Evolutionary conservation across 1,284 basidiomycete genomes (phyloP).

Genomic region (Puccinia triticina): DNA sequence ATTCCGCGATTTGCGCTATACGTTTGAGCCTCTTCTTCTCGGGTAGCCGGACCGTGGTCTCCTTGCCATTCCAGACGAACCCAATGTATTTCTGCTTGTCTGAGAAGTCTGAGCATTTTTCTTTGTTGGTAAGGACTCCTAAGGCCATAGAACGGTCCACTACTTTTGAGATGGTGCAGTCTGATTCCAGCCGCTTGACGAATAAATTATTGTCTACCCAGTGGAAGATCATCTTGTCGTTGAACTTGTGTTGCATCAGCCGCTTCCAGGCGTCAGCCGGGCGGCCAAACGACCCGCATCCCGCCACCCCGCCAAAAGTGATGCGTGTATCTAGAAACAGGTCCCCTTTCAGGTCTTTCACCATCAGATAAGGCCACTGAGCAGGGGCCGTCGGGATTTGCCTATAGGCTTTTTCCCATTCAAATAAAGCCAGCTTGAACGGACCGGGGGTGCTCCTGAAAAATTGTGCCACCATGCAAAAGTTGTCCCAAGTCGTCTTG

Average conservation of each 20-base stretch:
- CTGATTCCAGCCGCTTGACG: neutral
- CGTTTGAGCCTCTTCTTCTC: too few species aligned
- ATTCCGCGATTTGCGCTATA: neutral
- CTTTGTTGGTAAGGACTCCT: neutral
- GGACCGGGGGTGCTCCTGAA: too few species aligned
- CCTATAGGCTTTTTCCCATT: neutral
- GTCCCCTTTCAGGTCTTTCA: neutral
- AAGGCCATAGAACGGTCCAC: neutral
- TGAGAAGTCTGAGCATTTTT: neutral
- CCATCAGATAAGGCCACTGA: neutral
- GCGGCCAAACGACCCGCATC: too few species aligned
- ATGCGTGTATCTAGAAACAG: neutral
- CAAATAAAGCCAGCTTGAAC: neutral
- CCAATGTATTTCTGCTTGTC: slow-evolving; percentile 25
- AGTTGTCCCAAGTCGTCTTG: neutral
- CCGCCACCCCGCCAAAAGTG: too few species aligned
- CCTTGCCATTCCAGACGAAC: slow-evolving; percentile 3
- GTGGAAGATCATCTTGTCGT: too few species aligned
- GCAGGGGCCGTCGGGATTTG: neutral
- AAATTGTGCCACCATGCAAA: neutral
- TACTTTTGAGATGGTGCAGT: neutral
- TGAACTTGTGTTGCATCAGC: too few species aligned
- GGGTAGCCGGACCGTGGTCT: neutral
- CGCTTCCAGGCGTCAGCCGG: too few species aligned
- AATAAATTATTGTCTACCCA: too few species aligned